Percentiles rank a stretch among this genome's conserved stretches.
These are phyloP conservation scores for Trypanosoma avium DNA, from an alignment of 208 protist species.

Conservation along the genomic window DNA sequence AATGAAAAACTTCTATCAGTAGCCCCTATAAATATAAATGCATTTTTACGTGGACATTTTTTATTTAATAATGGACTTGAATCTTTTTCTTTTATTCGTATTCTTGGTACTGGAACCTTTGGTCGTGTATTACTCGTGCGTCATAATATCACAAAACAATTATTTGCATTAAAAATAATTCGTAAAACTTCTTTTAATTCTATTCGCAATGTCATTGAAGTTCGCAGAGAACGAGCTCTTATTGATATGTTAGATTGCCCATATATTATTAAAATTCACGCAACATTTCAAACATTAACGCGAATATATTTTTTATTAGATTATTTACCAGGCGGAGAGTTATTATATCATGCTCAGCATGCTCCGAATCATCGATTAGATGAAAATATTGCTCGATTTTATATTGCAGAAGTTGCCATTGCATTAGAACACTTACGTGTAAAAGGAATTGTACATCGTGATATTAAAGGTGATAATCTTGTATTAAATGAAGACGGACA, in stretches of 20 bases:
- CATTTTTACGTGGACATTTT: conserved; percentile 45
- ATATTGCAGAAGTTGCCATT: conserved; percentile 88
- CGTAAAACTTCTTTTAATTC: conserved; percentile 53
- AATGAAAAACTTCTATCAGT: not conserved
- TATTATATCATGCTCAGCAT: conserved; percentile 90
- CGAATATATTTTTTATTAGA: conserved; percentile 91
- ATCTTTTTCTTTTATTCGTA: conserved; percentile 53
- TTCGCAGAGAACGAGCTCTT: conserved; percentile 70
- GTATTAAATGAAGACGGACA: conserved; percentile 80
- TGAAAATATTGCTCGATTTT: conserved; percentile 75
- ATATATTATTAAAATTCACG: conserved; percentile 86
- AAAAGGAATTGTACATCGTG: conserved; percentile 77
- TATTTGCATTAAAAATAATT: conserved; percentile 81
- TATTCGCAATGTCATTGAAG: conserved; percentile 57
- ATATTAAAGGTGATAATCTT: conserved; percentile 90
- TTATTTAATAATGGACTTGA: conserved; percentile 38
- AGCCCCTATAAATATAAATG: conserved; percentile 20
- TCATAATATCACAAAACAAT: conserved; percentile 48
- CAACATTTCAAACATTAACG: conserved; percentile 79
- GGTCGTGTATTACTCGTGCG: conserved; percentile 74
- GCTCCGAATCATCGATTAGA: conserved; percentile 51
- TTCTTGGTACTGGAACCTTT: conserved; percentile 76
- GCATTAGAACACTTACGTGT: conserved; percentile 82
- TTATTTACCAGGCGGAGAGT: conserved; percentile 92
- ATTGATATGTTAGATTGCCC: conserved; percentile 72